phyloP scores from a whole-genome alignment of 2,329 filamentous ascomycete genomes.

The Delphinella strobiligena region DNA sequence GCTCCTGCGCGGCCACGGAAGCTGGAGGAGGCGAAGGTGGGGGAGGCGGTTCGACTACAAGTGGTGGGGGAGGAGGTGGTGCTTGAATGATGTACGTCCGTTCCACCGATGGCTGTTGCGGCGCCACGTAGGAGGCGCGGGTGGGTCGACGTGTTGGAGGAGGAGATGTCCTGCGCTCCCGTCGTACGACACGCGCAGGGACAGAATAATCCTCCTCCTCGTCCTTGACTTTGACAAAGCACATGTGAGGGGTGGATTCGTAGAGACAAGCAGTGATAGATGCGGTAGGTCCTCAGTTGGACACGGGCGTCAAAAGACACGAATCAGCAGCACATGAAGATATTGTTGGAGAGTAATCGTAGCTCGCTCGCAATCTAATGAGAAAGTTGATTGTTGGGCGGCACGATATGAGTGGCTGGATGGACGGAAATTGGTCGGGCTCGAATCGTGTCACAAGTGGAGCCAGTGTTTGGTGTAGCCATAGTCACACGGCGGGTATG shows the following conservation, averaged over 20 bases:
- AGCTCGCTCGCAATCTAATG: too few species aligned
- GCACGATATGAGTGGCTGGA: not conserved
- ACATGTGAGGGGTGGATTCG: constrained; percentile 22
- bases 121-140: constrained; percentile 11
- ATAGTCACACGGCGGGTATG: not conserved
- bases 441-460: constrained; percentile 3
- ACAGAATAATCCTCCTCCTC: constrained; percentile 27
- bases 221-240: constrained; percentile 33
- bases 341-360: too few species aligned
- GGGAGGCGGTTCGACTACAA: constrained; percentile 26
- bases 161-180: constrained; percentile 16
- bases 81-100: constrained; percentile 10
- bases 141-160: constrained; percentile 13
- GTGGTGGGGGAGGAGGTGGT: constrained; percentile 10
- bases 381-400: not conserved
- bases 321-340: not conserved
- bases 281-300: too few species aligned
- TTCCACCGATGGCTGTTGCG: constrained; percentile 11
- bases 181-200: constrained; percentile 22
- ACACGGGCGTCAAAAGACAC: not conserved
- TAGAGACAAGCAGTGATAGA: not conserved
- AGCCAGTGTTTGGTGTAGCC: not conserved
- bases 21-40: constrained; percentile 20
- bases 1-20: constrained; percentile 10
- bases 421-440: not conserved